Base-by-base conservation (phyloP, 2,329 filamentous ascomycete genomes). In the Beauveria sp. region DNA sequence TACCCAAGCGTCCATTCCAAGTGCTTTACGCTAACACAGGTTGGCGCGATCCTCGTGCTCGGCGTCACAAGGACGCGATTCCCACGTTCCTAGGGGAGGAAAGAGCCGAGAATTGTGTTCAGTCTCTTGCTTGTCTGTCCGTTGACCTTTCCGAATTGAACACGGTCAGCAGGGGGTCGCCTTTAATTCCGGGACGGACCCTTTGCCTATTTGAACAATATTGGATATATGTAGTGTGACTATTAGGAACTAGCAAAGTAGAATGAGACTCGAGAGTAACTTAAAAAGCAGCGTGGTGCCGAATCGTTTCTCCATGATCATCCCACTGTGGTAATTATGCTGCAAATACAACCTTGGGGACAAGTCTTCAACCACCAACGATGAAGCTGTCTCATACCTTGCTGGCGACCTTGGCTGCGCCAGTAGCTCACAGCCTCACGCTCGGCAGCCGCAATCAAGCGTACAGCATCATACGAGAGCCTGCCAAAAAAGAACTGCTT, bases 331-430 rank as follows among this genome's bases (percentile, higher is more conserved):
- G 37, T 6, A n/a, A 30, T 40, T 28, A 2, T 47, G 41, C 48
- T 53, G 28, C 26, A 22, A 30, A 16, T 24, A 30, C 16, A 41
- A 34, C 14, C 3, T 28, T 9, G 30, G n/a, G 34, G 24, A 44
- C 24, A 24, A 9, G 2, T 16, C 53, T 56, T n/a, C n/a, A 34
- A 48, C 24, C 12, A 10, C 60, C 9, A 14, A 59, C 20, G 34
- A 72, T 72, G 70, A 71, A 67, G 62, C 41, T 64, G 18, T 66
- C 60, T 26, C 55, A 55, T 40, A 30, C 64, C 22, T 48, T 65
- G 26, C 14, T 63, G 16, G 55, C 62, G 10, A 64, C 62, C 24
- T 47, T 68, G 24, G 53, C 62, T 37, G 63, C 18, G 9, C 61
- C 48, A 18, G 41, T n/a, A 34, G 51, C 20, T 30, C 34, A 66